Percentiles rank a stretch among this genome's conserved stretches.
These are phyloP conservation scores for Colletotrichum simmondsii DNA, from an alignment of 2,329 filamentous ascomycete species.

Conservation along the genomic window DNA sequence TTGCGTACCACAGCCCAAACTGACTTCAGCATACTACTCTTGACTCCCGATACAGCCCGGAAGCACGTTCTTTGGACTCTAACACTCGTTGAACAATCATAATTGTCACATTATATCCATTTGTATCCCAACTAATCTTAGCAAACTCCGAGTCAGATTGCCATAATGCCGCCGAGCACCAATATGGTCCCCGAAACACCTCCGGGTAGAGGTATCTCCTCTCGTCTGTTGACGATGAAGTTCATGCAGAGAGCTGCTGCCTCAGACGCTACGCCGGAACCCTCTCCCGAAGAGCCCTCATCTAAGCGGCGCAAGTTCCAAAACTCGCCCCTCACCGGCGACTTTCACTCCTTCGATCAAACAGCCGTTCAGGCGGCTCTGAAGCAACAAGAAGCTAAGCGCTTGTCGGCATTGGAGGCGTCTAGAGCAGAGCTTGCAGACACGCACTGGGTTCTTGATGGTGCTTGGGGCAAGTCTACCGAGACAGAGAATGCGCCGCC, in stretches of 20 bases:
- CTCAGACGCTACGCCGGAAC: slow-evolving; percentile 58
- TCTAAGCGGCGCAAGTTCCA: slow-evolving; percentile 72
- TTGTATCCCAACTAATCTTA: background rate
- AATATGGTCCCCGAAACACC: slow-evolving; percentile 63
- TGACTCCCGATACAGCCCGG: background rate
- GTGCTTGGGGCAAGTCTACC: slow-evolving; percentile 42
- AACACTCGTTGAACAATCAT: background rate
- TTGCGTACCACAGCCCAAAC: background rate
- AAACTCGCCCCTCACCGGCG: slow-evolving; percentile 44
- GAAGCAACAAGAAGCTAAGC: slow-evolving; percentile 74
- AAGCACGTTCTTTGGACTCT: background rate
- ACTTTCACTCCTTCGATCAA: slow-evolving; percentile 62
- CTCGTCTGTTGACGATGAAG: slow-evolving; percentile 92
- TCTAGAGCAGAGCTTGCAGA: slow-evolving; percentile 73
- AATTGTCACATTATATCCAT: background rate
- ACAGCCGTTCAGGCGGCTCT: slow-evolving; percentile 71
- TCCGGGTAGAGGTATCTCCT: slow-evolving; percentile 76
- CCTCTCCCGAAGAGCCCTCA: slow-evolving; percentile 59
- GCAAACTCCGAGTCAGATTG: background rate
- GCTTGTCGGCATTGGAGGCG: slow-evolving; percentile 69
- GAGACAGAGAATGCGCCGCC: slow-evolving; percentile 46
- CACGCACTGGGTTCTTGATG: slow-evolving; percentile 79
- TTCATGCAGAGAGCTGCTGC: slow-evolving; percentile 93
- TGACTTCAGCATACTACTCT: background rate
- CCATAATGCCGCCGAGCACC: slow-evolving; percentile 10